Evolutionary conservation across 805 yeast genomes (phyloP).

Genomic region (Metschnikowia kofuensis): DNA sequence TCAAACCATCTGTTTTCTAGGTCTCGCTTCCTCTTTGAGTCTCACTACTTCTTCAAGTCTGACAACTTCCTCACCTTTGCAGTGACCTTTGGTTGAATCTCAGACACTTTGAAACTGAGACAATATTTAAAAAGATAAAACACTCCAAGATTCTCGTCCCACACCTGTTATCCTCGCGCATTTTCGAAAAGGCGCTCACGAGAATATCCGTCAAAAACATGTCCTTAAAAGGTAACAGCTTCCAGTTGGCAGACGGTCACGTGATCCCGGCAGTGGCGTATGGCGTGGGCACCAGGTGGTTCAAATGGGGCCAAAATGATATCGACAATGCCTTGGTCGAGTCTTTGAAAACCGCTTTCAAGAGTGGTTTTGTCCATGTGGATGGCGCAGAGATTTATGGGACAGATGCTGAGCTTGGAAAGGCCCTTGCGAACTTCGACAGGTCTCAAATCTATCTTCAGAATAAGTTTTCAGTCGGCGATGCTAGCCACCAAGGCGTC

Average conservation of each 20-base stretch:
- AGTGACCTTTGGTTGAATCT: not conserved
- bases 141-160: not conserved
- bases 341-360: conserved; percentile 45
- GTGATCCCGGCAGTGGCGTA: conserved; percentile 47
- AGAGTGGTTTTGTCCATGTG: conserved; percentile 53
- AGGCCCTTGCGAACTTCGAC: conserved; percentile 42
- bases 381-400: conserved; percentile 66
- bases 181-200: not conserved
- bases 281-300: conserved; percentile 50
- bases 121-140: too few relatives aligned
- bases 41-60: not conserved
- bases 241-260: conserved; percentile 31
- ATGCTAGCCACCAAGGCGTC: conserved; percentile 4
- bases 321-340: conserved; percentile 35
- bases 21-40: too few relatives aligned
- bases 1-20: too few relatives aligned
- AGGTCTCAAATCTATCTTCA: conserved; percentile 54
- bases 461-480: conserved; percentile 45
- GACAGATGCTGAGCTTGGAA: conserved; percentile 56
- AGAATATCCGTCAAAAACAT: not conserved
- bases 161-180: not conserved
- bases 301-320: conserved; percentile 24
- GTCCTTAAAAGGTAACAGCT: conserved; percentile 20
- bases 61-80: not conserved
- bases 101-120: too few relatives aligned